Evolutionary conservation across 2,329 filamentous ascomycete genomes (phyloP), one percentile per base, ranked within the genome.

Genomic region (Nemania sp.): DNA sequence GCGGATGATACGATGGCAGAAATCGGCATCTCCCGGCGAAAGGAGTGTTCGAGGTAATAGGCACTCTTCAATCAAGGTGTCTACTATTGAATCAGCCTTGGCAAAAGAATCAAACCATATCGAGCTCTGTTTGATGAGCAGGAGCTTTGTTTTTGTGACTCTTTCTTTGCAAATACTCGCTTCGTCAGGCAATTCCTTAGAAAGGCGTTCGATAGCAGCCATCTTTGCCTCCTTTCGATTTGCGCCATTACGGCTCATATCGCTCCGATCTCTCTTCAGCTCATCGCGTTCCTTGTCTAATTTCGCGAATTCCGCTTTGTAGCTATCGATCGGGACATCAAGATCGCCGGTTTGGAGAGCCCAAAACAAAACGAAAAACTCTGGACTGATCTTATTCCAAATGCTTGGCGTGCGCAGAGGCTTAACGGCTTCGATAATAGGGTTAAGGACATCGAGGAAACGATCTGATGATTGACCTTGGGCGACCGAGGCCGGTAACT

Each of bases 331-430:
- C 0, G 93, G 92, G 70, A 94, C 89, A 64, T 89, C 88, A 65
- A 98, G 84, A 77, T 99, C 95, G 53, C 92, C 90, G 2, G 97
- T 86, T 29, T 93, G 90, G 13, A 98, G 85, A 58, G 94, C 91
- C 96, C 96, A 99, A 80, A 99, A 99, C 0, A 92, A 92, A 51
- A 92, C 89, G 76, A 93, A 98, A 78, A 98, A 95, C 32, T 92
- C 89, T 0, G 93, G 85, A 51, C 89, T 94, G 59, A 98, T 87
- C 57, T 88, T 88, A 11, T 88, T 83, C 85, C 91, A 93, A 5
- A 89, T 87, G 7, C 88, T 86, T 1, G 87, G 80, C 0, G 92
- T 87, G 11, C 93, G 78, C 0, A 87, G 82, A 5, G 83, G 81
- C 67, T 88, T 87, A 20, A 97, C 86, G 32, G 89, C 86, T 8